These are phyloP conservation scores for Ettlia oleoabundans DNA, from an alignment of 139 green algal genomes.

Conservation along the genomic window DNA sequence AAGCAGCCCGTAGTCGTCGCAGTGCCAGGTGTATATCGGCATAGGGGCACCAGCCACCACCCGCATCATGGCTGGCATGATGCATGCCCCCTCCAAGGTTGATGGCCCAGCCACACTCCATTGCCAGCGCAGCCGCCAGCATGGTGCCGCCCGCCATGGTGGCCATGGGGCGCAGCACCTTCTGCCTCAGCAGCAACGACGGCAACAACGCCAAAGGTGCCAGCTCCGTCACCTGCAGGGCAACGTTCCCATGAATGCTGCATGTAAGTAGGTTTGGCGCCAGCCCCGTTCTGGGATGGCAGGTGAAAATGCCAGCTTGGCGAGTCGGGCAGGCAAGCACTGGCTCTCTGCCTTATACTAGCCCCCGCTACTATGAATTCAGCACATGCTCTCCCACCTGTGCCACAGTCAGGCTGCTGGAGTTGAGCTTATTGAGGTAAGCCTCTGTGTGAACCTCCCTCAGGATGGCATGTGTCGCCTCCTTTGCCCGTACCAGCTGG, in stretches of 20 bases:
- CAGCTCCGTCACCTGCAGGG: conserved; percentile 72
- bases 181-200: conserved; percentile 53
- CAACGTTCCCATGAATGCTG: neutral
- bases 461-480: conserved; percentile 50
- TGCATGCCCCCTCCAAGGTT: conserved; percentile 88
- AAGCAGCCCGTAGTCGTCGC: conserved; percentile 42
- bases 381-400: conserved; percentile 21
- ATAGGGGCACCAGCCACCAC: conserved; percentile 67
- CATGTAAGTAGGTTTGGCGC: neutral
- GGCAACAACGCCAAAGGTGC: conserved; percentile 67
- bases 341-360: no score
- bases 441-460: conserved; percentile 55
- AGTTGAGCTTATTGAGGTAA: conserved; percentile 67
- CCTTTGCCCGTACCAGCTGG: conserved; percentile 41
- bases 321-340: neutral
- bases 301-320: no score
- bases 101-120: conserved; percentile 79
- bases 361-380: no score
- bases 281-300: neutral
- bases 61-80: conserved; percentile 60
- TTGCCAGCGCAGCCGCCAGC: conserved; percentile 70
- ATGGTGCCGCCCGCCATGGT: conserved; percentile 62
- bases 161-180: conserved; percentile 63
- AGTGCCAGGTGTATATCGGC: conserved; percentile 72
- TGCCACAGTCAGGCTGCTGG: conserved; percentile 27